A percentile compares a stretch with the other conserved stretches of the same genome.
Conservation (phyloP, 2,329 filamentous ascomycete species). For the Sporothrix brunneoviolacea region DNA sequence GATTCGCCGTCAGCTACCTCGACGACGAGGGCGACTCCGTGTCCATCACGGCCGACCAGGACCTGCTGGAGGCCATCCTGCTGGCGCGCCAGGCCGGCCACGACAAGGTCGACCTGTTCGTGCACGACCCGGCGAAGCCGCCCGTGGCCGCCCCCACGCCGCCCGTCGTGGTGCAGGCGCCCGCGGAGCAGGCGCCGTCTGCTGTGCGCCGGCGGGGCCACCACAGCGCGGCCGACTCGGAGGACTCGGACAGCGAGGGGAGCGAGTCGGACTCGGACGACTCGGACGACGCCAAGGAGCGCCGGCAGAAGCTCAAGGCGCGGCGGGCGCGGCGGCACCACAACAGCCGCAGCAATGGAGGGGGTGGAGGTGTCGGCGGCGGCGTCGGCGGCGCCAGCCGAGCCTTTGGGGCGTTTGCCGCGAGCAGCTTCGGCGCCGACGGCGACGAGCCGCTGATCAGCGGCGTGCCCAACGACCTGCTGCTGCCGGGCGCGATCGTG, state of each 20-base stretch:
- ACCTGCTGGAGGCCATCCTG: slow-evolving; percentile 82
- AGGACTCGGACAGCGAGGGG: slow-evolving; percentile 41
- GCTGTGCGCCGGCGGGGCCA: too few species aligned
- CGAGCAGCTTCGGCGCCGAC: slow-evolving; percentile 10
- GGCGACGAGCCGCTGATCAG: slow-evolving; percentile 67
- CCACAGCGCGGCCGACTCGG: slow-evolving; percentile 20
- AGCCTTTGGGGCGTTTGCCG: slow-evolving; percentile 13
- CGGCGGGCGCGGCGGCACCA: slow-evolving; percentile 28
- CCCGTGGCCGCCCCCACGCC: slow-evolving; percentile 52
- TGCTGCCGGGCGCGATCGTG: slow-evolving; percentile 89
- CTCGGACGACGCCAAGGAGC: slow-evolving; percentile 37
- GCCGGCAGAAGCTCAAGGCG: slow-evolving; percentile 7
- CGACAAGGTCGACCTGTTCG: slow-evolving; percentile 96
- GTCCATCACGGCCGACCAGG: slow-evolving; percentile 91
- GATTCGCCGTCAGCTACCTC: slow-evolving; percentile 90
- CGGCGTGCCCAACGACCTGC: slow-evolving; percentile 87
- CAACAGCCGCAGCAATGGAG: slow-evolving; percentile 20
- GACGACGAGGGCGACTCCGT: slow-evolving; percentile 97
- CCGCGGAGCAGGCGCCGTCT: slow-evolving; percentile 14
- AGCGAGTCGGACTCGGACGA: slow-evolving; percentile 39
- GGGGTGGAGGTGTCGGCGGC: slow-evolving; percentile 11
- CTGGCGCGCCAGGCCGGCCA: slow-evolving; percentile 69
- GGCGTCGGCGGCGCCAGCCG: slow-evolving; percentile 9
- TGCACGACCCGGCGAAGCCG: slow-evolving; percentile 88
- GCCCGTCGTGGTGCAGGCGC: slow-evolving; percentile 38